Evolutionary conservation across 2,329 filamentous ascomycete species (phyloP).

Genomic region (Colletotrichum lindemuthianum): DNA sequence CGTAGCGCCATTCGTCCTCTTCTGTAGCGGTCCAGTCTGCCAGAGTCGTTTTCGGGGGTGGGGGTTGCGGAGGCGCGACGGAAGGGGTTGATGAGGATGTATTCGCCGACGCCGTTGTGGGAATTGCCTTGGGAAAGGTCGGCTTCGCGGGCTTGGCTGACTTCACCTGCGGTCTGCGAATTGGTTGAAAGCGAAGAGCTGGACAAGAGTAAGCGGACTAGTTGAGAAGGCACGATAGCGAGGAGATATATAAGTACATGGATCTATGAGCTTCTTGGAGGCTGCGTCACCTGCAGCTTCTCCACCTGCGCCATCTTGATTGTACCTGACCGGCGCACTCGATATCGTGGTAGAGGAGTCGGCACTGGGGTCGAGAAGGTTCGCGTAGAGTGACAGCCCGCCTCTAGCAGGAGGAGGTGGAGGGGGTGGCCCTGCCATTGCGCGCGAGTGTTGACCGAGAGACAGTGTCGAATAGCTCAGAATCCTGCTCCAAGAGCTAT

Average conservation of each 20-base stretch:
- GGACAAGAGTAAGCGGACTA: constrained; percentile 39
- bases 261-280: constrained; percentile 69
- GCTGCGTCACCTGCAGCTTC: constrained; percentile 57
- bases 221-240: background rate
- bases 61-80: constrained; percentile 47
- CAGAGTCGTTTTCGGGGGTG: constrained; percentile 72
- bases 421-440: constrained; percentile 47
- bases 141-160: constrained; percentile 70
- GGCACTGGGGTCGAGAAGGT: constrained; percentile 74
- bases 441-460: background rate
- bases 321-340: constrained; percentile 78
- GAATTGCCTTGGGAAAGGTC: constrained; percentile 60
- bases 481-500: background rate
- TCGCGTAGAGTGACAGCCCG: constrained; percentile 82
- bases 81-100: constrained; percentile 45
- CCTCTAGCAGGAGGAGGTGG: constrained; percentile 55
- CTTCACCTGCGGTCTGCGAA: constrained; percentile 76
- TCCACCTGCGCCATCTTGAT: constrained; percentile 59
- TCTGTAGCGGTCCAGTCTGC: constrained; percentile 83
- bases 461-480: background rate
- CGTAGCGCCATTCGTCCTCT: constrained; percentile 84
- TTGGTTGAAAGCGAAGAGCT: constrained; percentile 86
- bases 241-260: constrained; percentile 41
- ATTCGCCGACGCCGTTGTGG: constrained; percentile 42
- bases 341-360: constrained; percentile 73